phyloP scores from a whole-genome alignment of 257 asterid species.

The Solanum gracilifrons region DNA sequence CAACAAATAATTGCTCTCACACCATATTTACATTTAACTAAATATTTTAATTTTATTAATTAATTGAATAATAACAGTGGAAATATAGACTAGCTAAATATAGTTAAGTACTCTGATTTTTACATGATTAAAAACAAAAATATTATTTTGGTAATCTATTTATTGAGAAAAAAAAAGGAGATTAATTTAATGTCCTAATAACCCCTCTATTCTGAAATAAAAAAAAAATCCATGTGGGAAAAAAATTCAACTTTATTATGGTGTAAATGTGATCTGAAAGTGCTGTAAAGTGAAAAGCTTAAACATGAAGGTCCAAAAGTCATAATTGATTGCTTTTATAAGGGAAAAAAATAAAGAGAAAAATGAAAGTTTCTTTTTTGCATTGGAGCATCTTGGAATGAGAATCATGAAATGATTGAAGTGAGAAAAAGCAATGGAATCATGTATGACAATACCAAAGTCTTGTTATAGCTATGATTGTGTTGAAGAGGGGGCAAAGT shows the following conservation, averaged over 20 bases:
- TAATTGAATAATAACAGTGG: neutral
- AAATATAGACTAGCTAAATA: neutral
- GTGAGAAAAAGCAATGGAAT: neutral
- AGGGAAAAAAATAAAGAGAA: neutral
- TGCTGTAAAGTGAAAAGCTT: neutral
- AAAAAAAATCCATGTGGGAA: neutral
- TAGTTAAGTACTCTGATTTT: neutral
- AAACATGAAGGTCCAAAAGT: neutral
- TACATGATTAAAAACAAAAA: neutral
- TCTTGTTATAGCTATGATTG: neutral
- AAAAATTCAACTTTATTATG: neutral
- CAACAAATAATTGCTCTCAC: neutral
- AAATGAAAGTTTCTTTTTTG: neutral
- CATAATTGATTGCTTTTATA: neutral
- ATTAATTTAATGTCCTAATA: neutral
- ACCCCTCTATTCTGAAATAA: neutral
- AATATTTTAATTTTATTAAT: no score
- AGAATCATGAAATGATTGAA: neutral
- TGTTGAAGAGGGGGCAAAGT: neutral
- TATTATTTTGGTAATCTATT: neutral
- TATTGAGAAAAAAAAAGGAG: neutral
- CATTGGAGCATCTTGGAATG: neutral
- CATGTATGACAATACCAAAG: neutral
- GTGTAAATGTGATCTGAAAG: neutral
- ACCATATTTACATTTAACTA: neutral